Base-by-base conservation (phyloP, 345 rosid species). In the Brassica carinata region DNA sequence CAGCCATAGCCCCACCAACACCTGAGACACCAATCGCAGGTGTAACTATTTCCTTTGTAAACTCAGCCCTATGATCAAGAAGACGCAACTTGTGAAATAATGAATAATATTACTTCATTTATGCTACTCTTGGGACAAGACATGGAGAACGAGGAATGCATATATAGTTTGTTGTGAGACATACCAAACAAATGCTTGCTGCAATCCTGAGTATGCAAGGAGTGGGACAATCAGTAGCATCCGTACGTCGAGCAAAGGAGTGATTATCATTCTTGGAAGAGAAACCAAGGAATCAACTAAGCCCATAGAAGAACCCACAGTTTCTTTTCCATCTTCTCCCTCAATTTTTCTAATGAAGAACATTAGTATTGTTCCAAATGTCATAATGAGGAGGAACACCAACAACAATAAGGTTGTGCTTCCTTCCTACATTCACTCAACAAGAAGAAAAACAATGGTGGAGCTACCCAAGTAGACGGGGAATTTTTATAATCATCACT, bases 181-280 rank as follows among this genome's bases (percentile, higher is more conserved):
- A 17, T 89, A 92, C 99, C 99, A 92, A 43, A 92, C 97, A 87
- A 92, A 94, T 81, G 98, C 97, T 80, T 94, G 99, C 74, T 94
- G 99, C 72, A 92, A 79, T 80, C 98, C 99, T 71, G 97, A 92
- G 82, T 94, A 94, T 40, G 95, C 94, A 69, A 91, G 87, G 29
- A 94, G 93, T 30, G 98, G 99, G 53, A 92, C 85, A 78, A 91
- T 83, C 81, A 94, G 81, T 40, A 91, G 71, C 99, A 94, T 94
- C 81, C 94, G 86, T 62, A 72, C 14, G 68, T 92, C 92, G 38
- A 89, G 86, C 87, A 94, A 79, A 63, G 94, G 98, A 73, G 85
- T 82, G 66, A 90, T 87, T 70, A 92, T 88, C 72, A 85, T 85
- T 85, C 84, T 90, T 36, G 83, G 83, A 75, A 87, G 82, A 31